Conservation (phyloP, 352 stramenopile species). For the Albugo laibachii region DNA sequence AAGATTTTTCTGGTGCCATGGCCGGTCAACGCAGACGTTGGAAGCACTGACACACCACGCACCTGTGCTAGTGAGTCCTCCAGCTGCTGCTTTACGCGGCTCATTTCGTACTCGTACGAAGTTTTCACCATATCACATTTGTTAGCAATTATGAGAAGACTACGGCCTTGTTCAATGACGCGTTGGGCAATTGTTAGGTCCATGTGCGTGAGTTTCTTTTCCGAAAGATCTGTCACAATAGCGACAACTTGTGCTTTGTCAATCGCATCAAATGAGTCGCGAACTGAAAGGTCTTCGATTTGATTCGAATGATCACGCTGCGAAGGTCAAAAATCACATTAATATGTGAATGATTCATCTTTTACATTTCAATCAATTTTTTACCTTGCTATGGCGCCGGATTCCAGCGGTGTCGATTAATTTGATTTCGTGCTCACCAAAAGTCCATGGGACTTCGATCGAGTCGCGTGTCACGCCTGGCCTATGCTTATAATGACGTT, state of each 20-base stretch:
- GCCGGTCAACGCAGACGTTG: slow-evolving; percentile 53
- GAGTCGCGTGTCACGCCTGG: slow-evolving; percentile 66
- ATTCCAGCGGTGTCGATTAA: slow-evolving; percentile 71
- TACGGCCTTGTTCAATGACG: slow-evolving; percentile 60
- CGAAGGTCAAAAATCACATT: not conserved
- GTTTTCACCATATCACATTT: slow-evolving; percentile 36
- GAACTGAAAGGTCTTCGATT: slow-evolving; percentile 71
- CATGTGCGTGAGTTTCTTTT: slow-evolving; percentile 71
- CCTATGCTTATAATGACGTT: slow-evolving; percentile 8
- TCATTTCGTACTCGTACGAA: slow-evolving; percentile 32
- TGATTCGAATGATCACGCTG: slow-evolving; percentile 53
- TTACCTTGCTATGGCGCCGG: slow-evolving; percentile 52
- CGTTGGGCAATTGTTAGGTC: slow-evolving; percentile 66
- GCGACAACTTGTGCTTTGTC: slow-evolving; percentile 63
- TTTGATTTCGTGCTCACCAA: slow-evolving; percentile 47
- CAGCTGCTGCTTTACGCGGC: slow-evolving; percentile 49
- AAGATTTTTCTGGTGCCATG: slow-evolving; percentile 63
- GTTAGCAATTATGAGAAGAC: slow-evolving; percentile 54
- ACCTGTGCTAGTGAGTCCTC: slow-evolving; percentile 52
- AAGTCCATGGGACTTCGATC: slow-evolving; percentile 61
- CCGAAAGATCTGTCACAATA: slow-evolving; percentile 67
- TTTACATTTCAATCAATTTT: not conserved
- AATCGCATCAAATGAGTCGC: slow-evolving; percentile 59
- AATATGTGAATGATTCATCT: too few relatives aligned
- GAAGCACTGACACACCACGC: slow-evolving; percentile 50